These are phyloP conservation scores for Osmozyma mogii DNA, from an alignment of 805 yeast species.

Conservation along the genomic window DNA sequence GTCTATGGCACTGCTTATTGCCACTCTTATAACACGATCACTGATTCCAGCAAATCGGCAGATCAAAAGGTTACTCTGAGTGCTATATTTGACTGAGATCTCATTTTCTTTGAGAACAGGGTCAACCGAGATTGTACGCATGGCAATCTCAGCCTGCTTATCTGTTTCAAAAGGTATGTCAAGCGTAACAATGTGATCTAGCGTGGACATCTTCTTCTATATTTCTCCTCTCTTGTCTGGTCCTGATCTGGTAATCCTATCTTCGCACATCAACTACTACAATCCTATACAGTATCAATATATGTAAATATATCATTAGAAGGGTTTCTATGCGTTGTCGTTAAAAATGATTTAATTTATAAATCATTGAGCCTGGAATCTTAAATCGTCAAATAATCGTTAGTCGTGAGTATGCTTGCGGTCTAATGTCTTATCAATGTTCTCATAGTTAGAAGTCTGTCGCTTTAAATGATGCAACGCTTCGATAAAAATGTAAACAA, in stretches of 20 bases:
- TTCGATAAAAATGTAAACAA: conserved; percentile 1
- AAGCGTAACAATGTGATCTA: conserved; percentile 23
- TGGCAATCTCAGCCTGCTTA: conserved; percentile 58
- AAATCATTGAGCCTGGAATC: conserved; percentile 1
- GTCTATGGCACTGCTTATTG: conserved; percentile 74
- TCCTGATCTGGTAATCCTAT: too few species aligned
- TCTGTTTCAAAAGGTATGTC: conserved; percentile 55
- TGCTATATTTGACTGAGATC: conserved; percentile 39
- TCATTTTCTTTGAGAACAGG: conserved; percentile 73
- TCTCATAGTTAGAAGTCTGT: conserved; percentile 1
- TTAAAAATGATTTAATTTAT: too few species aligned
- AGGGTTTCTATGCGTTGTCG: too few species aligned
- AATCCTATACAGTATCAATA: too few species aligned
- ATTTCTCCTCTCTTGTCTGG: too few species aligned
- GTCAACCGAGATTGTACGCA: conserved; percentile 59
- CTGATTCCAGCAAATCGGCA: conserved; percentile 53
- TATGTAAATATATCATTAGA: too few species aligned
- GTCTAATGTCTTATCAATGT: not conserved
- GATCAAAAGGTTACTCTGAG: conserved; percentile 27
- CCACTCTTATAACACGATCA: conserved; percentile 74
- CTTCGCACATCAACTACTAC: too few species aligned
- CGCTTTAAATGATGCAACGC: too few species aligned
- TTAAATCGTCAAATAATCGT: not conserved
- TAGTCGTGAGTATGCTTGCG: not conserved
- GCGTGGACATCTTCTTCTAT: conserved; percentile 7